Evolutionary conservation across 495 filamentous ascomycete species (phyloP), one percentile per base, ranked within the genome.

Genomic region (Acidiella bohemica): DNA sequence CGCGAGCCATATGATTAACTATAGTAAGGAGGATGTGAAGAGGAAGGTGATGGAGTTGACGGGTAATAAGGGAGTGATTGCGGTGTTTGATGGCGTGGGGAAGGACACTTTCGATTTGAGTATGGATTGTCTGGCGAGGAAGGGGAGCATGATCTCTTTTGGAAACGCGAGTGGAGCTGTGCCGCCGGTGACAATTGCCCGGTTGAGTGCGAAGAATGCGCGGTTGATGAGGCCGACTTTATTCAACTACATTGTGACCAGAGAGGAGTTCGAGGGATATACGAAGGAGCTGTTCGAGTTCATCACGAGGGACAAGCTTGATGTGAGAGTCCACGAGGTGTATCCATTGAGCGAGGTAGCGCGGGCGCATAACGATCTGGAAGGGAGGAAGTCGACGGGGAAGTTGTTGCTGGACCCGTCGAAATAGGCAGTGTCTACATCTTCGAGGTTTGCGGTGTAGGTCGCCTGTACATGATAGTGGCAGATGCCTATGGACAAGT

Each of bases 11-110:
- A 67, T 81, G 32, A 68, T 95, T 41, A 77, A 85, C 53, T 88
- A 81, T 51, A 63, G 60, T 39, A 65, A 67, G 12, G 79, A 82
- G 43, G 73, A 61, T 34, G 47, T 51, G 39, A 59, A 36, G 49
- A 31, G 28, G 27, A 47, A 53, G 47, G 59, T 64, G 31, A 39
- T 56, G 44, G 53, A 61, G 53, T 40, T 54, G 22, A 62, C 59
- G 32, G 53, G 50, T 1, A 51, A 53, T 8, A 34, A 70, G 33
- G 90, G 90, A 8, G 81, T 84, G 2, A 66, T 65, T 43, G 85
- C 79, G 8, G 78, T 95, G 9, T 94, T 87, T 59, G 90, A 97
- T 59, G 79, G 81, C 14, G 84, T 94, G 13, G 90, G 90, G 7
- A 80, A 80, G 65, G 67, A 70, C 38, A 95, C 90, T 0, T 94